Evolutionary conservation across 2,329 filamentous ascomycete species (phyloP).

Genomic region (Dothideomycetes sp.): DNA sequence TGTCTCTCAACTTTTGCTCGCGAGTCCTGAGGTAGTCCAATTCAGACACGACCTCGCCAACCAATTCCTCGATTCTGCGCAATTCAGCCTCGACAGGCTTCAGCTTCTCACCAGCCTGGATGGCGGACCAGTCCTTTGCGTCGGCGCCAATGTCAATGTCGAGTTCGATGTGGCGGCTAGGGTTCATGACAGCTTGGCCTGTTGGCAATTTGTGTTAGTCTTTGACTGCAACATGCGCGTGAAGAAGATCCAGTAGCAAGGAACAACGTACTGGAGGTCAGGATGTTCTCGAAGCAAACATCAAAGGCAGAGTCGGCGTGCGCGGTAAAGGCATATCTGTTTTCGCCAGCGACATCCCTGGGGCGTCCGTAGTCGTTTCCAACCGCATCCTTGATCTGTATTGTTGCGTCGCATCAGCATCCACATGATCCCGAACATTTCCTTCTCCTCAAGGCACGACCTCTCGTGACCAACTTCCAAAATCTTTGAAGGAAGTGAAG

Average conservation of each 20-base stretch:
- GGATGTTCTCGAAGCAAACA: slow-evolving; percentile 87
- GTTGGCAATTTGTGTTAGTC: not conserved
- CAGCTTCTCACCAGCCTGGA: slow-evolving; percentile 93
- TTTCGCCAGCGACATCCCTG: slow-evolving; percentile 84
- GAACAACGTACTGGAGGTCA: slow-evolving; percentile 55
- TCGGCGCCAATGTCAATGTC: slow-evolving; percentile 95
- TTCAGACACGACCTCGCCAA: slow-evolving; percentile 78
- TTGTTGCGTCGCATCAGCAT: slow-evolving; percentile 7
- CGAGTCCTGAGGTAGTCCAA: slow-evolving; percentile 89
- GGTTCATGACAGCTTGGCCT: slow-evolving; percentile 35
- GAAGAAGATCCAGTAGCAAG: no score
- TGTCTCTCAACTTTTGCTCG: slow-evolving; percentile 94
- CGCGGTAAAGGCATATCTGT: slow-evolving; percentile 87
- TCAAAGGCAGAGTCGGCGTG: slow-evolving; percentile 89
- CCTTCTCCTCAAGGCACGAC: no score
- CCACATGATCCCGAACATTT: no score
- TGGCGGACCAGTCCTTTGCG: slow-evolving; percentile 95
- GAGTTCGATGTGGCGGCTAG: slow-evolving; percentile 69
- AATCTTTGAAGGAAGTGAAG: no score
- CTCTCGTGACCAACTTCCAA: no score
- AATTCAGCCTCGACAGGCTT: slow-evolving; percentile 95
- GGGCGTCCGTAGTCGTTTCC: slow-evolving; percentile 93
- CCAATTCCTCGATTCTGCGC: slow-evolving; percentile 82
- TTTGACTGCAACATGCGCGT: no score
- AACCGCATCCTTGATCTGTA: slow-evolving; percentile 83